phyloP scores from a whole-genome alignment of 352 stramenopile species.

The Globisporangium emineosum region DNA sequence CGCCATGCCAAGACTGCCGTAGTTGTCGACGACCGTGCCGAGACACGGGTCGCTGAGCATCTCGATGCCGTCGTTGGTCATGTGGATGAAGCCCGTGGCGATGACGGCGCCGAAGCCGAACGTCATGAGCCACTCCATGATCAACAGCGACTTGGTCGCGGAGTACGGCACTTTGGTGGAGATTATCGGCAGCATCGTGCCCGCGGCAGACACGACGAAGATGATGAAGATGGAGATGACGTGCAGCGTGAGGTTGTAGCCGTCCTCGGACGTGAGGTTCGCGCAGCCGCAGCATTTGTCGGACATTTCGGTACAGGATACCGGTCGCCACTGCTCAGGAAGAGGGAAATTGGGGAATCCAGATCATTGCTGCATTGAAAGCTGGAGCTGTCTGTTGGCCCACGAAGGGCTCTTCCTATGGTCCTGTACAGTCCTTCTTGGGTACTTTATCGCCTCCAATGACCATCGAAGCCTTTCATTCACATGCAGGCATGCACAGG shows the following conservation, averaged over 20 bases:
- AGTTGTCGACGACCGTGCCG: conserved; percentile 41
- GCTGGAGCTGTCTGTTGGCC: background rate
- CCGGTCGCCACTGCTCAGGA: background rate
- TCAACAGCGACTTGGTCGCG: conserved; percentile 29
- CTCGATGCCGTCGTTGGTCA: conserved; percentile 58
- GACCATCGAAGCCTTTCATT: background rate
- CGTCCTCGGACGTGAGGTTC: conserved; percentile 24
- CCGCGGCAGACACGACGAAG: conserved; percentile 41
- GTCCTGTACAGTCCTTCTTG: background rate
- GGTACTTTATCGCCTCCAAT: background rate
- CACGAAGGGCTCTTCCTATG: background rate
- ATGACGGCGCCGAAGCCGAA: conserved; percentile 72
- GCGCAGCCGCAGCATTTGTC: conserved; percentile 43
- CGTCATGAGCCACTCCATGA: conserved; percentile 50
- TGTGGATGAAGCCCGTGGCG: conserved; percentile 69
- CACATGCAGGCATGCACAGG: background rate
- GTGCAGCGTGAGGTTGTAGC: conserved; percentile 53
- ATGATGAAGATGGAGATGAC: conserved; percentile 53
- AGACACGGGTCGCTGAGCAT: conserved; percentile 60
- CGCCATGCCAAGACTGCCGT: conserved; percentile 46
- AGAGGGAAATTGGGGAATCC: background rate
- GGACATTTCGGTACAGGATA: conserved; percentile 21
- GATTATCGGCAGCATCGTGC: conserved; percentile 44
- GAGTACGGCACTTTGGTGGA: conserved; percentile 33
- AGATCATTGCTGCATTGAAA: background rate